Base-by-base conservation (phyloP, 257 asterid genomes). In the Lithospermum erythrorhizon region DNA sequence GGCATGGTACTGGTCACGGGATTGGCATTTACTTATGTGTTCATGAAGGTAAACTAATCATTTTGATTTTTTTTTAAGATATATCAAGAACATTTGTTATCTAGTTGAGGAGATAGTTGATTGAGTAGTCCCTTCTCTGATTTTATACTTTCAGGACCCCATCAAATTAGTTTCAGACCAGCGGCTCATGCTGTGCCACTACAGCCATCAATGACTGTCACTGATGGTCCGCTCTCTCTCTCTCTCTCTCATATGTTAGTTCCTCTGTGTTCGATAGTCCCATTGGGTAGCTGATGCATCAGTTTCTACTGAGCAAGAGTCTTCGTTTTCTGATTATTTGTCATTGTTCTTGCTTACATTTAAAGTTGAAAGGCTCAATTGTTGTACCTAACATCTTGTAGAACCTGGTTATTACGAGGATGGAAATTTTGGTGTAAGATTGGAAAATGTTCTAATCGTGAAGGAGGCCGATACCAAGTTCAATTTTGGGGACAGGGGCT, bases 1-100 rank as follows among this genome's bases (percentile, higher is more conserved):
- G 96, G 74, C 98, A 93, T 68, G 98, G 98, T 52, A 86, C 98
- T 64, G 98, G 98, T 68, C 98, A 93, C 72, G 98, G 98, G 68
- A 84, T 89, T 35, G 98, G 97, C 30, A 84, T 94, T 65, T 89
- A 73, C 87, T 85, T 93, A 61, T 83, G 84, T 80, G 97, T 93
- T 75, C 98, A 91, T 70, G 98, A 91, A 78, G 95, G 98, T 91
- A 69, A 68, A 59, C 58, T 24, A 24, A 32, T 66, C 63, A 56
- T 35, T 16, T 30, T 13, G 51, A 24, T 25, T 14, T 53, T 47
- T n/a, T 6, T 24, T 16, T 66, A 52, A 37, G 45, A 1, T 15
- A 9, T n/a, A 17, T 57, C n/a, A 21, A 21, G 53, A 1, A 1
- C 21, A 22, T 16, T 27, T 56, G 11, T 25, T 56, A 23, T 20